Base-by-base conservation (phyloP, 371 early-diverging fungal species). In the Funneliformis caledonium region DNA sequence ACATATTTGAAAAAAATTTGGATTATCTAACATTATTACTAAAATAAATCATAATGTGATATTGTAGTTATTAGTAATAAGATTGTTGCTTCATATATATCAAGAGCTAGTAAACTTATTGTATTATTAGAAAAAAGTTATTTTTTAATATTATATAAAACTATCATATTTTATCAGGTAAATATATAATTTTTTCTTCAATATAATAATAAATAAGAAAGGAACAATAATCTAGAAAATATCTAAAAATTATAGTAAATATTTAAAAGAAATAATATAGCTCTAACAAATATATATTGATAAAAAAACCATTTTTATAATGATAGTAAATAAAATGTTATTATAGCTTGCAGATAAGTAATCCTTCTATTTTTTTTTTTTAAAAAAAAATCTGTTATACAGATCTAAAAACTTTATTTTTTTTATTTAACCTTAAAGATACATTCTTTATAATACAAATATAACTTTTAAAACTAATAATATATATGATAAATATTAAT, bases 141-240 rank as follows among this genome's bases (percentile, higher is more conserved):
- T 14, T 0, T 33, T 7, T 65, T 16, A 45, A 22, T 14, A 10
- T 5, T 47, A 7, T 10, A 31, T 11, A 64, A 64, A 10, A 37
- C 9, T 47, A 4, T n/a, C n/a, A n/a, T n/a, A 47, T 47, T 47
- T 4, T 47, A 9, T 5, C 9, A 47, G 0, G 0, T 6, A 1
- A 0, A 22, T 6, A 62, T 8, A 62, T 26, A 62, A 14, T n/a
- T 22, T 61, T 64, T 33, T 31, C 26, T 64, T 50, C 16, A n/a
- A 37, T 2, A 37, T 37, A 37, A 12, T 52, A 37, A 16, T 60
- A 60, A 2, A 65, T 65, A 80, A 74, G 80, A 11, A 82, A 85
- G 74, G 86, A 86, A 73, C 83, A 84, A 22, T 86, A 85, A 85
- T 85, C 86, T 2, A 85, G 86, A 50, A 85, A 86, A 56, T 86